Conservation (phyloP, 129 eudicot genomes). For the Chrysanthemum seticuspe region DNA sequence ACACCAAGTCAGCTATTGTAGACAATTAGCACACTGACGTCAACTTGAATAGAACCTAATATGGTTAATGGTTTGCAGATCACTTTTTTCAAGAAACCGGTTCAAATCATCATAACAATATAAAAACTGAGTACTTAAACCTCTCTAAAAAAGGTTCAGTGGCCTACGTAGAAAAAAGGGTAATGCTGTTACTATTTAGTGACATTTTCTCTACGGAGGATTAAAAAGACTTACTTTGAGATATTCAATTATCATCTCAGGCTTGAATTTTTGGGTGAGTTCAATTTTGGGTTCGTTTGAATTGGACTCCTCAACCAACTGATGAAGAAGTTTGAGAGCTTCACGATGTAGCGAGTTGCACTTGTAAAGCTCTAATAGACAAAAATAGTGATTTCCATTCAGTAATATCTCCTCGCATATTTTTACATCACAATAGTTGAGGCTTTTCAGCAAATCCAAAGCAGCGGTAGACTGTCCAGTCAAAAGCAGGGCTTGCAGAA, state of each 20-base stretch:
- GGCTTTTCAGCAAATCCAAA: conserved; percentile 73
- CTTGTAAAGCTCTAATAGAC: conserved; percentile 81
- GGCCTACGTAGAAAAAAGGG: too few species aligned
- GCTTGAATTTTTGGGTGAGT: conserved; percentile 74
- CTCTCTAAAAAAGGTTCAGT: too few species aligned
- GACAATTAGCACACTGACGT: too few species aligned
- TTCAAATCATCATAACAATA: too few species aligned
- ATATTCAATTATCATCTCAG: conserved; percentile 93
- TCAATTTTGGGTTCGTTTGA: conserved; percentile 63
- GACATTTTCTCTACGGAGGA: too few species aligned
- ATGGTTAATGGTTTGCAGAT: too few species aligned
- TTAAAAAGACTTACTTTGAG: conserved; percentile 62
- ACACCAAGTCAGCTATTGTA: too few species aligned
- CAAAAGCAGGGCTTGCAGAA: conserved; percentile 80
- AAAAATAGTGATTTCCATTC: conserved; percentile 58
- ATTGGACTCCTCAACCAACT: conserved; percentile 73
- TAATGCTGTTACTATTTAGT: too few species aligned
- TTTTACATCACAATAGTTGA: conserved; percentile 82
- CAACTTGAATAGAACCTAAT: too few species aligned
- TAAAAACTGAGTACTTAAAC: too few species aligned
- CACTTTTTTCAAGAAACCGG: too few species aligned
- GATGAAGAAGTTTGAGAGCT: conserved; percentile 86
- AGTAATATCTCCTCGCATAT: conserved; percentile 81
- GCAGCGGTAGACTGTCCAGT: conserved; percentile 84
- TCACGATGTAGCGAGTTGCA: conserved; percentile 84